phyloP scores from a whole-genome alignment of 345 rosid species.

The Moricandia moricandioides region DNA sequence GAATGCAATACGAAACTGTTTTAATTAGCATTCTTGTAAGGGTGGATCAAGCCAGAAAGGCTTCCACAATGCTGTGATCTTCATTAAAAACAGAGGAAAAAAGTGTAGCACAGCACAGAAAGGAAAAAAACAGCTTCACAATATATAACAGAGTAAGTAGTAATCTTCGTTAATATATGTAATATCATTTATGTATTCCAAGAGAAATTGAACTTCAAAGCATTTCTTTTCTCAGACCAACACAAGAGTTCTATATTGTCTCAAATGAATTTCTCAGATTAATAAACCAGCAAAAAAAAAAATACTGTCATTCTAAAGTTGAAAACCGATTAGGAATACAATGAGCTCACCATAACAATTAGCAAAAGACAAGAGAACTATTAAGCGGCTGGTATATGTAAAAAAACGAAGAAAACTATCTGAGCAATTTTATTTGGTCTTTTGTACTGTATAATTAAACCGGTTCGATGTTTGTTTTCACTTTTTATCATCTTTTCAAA shows the following conservation, averaged over 20 bases:
- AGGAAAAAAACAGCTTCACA: no score
- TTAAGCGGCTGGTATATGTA: neutral
- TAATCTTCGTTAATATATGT: no score
- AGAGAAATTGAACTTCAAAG: no score
- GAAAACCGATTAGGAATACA: slow-evolving; percentile 1
- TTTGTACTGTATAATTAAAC: neutral
- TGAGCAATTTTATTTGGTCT: neutral
- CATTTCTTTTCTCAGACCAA: neutral
- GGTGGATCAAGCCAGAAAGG: no score
- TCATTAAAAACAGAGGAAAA: no score
- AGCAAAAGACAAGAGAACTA: slow-evolving; percentile 50
- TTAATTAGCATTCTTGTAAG: neutral
- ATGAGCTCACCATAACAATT: slow-evolving; percentile 46
- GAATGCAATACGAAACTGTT: neutral
- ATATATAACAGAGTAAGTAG: no score
- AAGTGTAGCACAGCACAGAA: no score
- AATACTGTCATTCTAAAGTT: neutral
- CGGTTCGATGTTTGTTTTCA: neutral
- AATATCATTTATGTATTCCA: no score
- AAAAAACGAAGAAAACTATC: neutral
- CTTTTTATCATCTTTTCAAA: neutral
- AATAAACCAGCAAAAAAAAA: neutral
- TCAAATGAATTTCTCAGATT: neutral
- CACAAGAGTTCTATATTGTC: neutral
- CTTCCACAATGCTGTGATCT: no score